phyloP scores from a whole-genome alignment of 164 flowering plant species.

The Umbilicus rupestris region DNA sequence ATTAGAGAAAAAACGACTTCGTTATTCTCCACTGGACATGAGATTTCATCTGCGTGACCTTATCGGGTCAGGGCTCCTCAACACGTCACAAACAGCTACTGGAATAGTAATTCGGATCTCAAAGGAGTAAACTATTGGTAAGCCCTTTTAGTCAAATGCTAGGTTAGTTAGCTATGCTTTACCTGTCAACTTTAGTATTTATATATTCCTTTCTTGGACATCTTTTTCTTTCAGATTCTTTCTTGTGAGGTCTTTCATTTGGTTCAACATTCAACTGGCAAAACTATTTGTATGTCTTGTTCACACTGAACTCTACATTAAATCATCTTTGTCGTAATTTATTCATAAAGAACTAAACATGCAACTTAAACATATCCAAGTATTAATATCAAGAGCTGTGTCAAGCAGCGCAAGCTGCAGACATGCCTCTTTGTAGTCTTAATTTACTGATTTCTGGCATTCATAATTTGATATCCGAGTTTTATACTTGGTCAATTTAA shows the following conservation, averaged over 20 bases:
- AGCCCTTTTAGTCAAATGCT: neutral
- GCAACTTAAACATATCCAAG: neutral
- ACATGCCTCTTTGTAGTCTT: no score
- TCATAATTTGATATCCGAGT: no score
- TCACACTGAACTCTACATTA: neutral
- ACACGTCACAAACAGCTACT: slow-evolving; percentile 53
- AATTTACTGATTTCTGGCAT: no score
- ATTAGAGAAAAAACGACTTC: slow-evolving; percentile 71
- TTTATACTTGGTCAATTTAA: no score
- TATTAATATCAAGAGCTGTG: no score
- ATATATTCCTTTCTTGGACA: neutral
- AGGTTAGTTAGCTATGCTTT: neutral
- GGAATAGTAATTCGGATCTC: slow-evolving; percentile 64
- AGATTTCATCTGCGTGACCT: slow-evolving; percentile 92
- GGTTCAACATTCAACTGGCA: neutral
- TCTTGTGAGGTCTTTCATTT: neutral
- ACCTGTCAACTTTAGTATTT: neutral
- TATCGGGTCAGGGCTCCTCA: slow-evolving; percentile 82
- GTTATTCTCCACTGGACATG: slow-evolving; percentile 75
- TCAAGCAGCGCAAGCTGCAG: no score
- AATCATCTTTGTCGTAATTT: neutral
- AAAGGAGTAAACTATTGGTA: slow-evolving; percentile 37
- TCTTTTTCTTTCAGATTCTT: neutral
- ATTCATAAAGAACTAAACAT: neutral
- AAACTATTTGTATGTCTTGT: neutral